These are phyloP conservation scores for Groenewaldozyma auringiensis DNA, from an alignment of 1,139 yeast species.

Conservation along the genomic window DNA sequence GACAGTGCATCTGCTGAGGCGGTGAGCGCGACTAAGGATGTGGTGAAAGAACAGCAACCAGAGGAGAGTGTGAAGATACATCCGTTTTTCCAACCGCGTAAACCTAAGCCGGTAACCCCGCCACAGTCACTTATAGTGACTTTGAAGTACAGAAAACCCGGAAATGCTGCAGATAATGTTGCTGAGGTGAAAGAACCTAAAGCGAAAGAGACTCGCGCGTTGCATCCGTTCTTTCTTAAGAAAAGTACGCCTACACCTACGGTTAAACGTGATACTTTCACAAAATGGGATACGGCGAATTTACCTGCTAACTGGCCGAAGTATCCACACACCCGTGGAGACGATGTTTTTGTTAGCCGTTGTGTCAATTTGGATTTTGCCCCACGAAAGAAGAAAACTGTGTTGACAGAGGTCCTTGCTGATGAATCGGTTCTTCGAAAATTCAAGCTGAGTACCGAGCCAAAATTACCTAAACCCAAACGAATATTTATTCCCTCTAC, in stretches of 20 bases:
- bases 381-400: neutral
- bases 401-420: neutral
- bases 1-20: no score
- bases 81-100: constrained; percentile 11
- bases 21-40: no score
- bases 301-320: constrained; percentile 1
- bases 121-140: no score
- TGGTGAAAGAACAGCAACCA: no score
- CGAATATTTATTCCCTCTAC: constrained; percentile 11
- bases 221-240: neutral
- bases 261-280: neutral
- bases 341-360: neutral
- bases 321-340: neutral
- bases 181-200: neutral
- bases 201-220: neutral
- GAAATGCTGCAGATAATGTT: no score
- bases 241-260: neutral
- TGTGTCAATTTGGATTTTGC: neutral
- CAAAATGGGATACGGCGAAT: neutral
- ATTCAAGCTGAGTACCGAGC: neutral
- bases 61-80: no score
- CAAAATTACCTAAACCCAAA: constrained; percentile 10
- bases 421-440: neutral
- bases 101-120: no score
- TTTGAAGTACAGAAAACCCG: no score